Base-by-base conservation (phyloP, 2,329 filamentous ascomycete species). In the Rhytidhysteron rufulum region DNA sequence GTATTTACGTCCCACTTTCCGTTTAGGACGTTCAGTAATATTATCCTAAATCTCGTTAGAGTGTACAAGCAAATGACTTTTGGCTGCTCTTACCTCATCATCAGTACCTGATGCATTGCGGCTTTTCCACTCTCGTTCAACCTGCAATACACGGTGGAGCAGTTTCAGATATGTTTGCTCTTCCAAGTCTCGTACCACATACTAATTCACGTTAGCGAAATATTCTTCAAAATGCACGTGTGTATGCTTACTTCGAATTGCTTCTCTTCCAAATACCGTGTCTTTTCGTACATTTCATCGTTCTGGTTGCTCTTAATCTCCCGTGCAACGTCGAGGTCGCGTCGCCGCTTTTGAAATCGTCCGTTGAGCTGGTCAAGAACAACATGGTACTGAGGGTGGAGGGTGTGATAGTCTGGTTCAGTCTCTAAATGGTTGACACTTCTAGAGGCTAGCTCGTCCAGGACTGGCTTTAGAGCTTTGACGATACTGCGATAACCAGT, bases 401-500 rank as follows among this genome's bases (percentile, higher is more conserved):
- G 61, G 54, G 76, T 72, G 63, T 81, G 71, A 33, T 68, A 70
- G 7, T 75, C 63, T 6, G 75, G 70, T 37, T 80, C 71, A 35
- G 74, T 67, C 45, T 79, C 69, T 43, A 86, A 65, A 43, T 75
- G 71, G 35, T 80, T 76, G 42, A 83, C 65, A 37, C 70, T 75
- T 24, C 79, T 73, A 39, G 79, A 76, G 15, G 81, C 80, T 16
- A 88, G 70, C 55, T 86, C 82, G 43, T 81, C 79, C 11, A 86
- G 69, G 8, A 80, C 74, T 13, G 78, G 77, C 60, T 84, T 86
- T 51, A 85, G 65, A 21, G 77, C 72, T 50, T 78, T 75, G 43
- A 79, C 74, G 37, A 87, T 75, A 42, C 75, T 69, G n/a, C 79
- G 74, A 62, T 79, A 87, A 18, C 73, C 72, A 41, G 79, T 78